These are phyloP conservation scores for Eimeria falciformis DNA, from an alignment of 169 alveolate genomes.

Conservation along the genomic window DNA sequence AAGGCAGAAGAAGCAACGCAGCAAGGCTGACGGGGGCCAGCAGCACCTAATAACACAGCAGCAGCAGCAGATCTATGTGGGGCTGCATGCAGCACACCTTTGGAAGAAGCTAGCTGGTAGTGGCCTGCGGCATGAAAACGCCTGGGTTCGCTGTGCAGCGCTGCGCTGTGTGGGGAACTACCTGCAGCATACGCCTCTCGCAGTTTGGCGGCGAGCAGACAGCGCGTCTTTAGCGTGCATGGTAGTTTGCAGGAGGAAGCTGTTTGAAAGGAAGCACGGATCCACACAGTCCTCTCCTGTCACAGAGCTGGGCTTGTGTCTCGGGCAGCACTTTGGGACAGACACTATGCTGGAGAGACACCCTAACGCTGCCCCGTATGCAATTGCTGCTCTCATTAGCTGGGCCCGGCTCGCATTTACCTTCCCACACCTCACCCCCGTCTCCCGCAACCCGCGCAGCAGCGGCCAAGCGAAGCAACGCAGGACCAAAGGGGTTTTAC, in stretches of 20 bases:
- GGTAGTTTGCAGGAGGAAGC: background rate
- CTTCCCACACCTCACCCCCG: slow-evolving; percentile 22
- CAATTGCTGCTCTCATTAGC: slow-evolving; percentile 37
- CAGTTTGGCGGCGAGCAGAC: background rate
- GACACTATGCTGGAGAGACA: slow-evolving; percentile 63
- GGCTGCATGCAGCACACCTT: slow-evolving; percentile 63
- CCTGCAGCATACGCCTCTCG: slow-evolving; percentile 55
- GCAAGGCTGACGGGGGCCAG: background rate
- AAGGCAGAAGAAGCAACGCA: background rate
- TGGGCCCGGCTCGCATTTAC: slow-evolving; percentile 49
- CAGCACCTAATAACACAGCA: slow-evolving; percentile 36
- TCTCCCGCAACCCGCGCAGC: slow-evolving; percentile 20
- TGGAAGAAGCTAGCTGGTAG: slow-evolving; percentile 35
- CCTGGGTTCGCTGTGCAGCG: slow-evolving; percentile 72
- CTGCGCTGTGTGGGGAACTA: slow-evolving; percentile 69
- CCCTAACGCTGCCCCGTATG: slow-evolving; percentile 60
- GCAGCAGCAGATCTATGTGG: slow-evolving; percentile 39
- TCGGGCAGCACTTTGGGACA: slow-evolving; percentile 66
- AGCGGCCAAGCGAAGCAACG: background rate
- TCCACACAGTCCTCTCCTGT: slow-evolving; percentile 3
- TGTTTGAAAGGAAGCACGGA: background rate
- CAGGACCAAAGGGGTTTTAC: too few species aligned
- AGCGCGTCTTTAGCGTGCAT: slow-evolving; percentile 1
- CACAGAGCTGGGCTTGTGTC: slow-evolving; percentile 27
- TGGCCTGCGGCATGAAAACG: slow-evolving; percentile 56